A percentile compares a stretch with the other conserved stretches of the same genome.
These are phyloP conservation scores for Lichtheimia ramosa DNA, from an alignment of 371 early-diverging fungal species.

Conservation along the genomic window DNA sequence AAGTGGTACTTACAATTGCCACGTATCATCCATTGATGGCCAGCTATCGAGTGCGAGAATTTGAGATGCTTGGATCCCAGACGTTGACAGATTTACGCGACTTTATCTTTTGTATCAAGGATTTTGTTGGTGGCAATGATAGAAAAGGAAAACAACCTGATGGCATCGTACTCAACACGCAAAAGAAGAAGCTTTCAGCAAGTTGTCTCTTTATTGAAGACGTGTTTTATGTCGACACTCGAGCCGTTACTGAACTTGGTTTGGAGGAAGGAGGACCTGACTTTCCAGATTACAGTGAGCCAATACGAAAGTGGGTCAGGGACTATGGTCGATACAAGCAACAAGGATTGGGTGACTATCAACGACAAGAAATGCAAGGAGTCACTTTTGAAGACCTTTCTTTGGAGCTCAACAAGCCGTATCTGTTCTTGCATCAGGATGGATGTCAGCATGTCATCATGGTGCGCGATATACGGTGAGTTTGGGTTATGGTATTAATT, in stretches of 20 bases:
- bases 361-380: constrained; percentile 49
- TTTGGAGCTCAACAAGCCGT: constrained; percentile 61
- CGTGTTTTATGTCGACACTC: constrained; percentile 44
- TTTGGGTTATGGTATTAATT: background rate
- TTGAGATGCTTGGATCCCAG: constrained; percentile 48
- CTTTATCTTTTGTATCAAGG: constrained; percentile 42
- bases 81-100: constrained; percentile 45
- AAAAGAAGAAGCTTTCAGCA: constrained; percentile 21
- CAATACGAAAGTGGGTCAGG: constrained; percentile 30
- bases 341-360: constrained; percentile 10
- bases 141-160: constrained; percentile 5
- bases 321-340: constrained; percentile 22
- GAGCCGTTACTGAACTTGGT: constrained; percentile 10
- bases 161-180: constrained; percentile 17
- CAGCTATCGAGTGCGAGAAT: constrained; percentile 36
- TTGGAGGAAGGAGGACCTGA: constrained; percentile 14
- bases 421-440: constrained; percentile 71
- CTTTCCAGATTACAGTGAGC: constrained; percentile 30
- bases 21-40: constrained; percentile 31
- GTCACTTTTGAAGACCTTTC: constrained; percentile 55
- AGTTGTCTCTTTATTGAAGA: constrained; percentile 49
- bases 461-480: constrained; percentile 61
- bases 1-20: constrained; percentile 25
- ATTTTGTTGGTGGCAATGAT: constrained; percentile 16
- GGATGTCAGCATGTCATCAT: constrained; percentile 74